phyloP scores from a whole-genome alignment of 2,329 filamentous ascomycete species.

The Xylariaceae sp. region DNA sequence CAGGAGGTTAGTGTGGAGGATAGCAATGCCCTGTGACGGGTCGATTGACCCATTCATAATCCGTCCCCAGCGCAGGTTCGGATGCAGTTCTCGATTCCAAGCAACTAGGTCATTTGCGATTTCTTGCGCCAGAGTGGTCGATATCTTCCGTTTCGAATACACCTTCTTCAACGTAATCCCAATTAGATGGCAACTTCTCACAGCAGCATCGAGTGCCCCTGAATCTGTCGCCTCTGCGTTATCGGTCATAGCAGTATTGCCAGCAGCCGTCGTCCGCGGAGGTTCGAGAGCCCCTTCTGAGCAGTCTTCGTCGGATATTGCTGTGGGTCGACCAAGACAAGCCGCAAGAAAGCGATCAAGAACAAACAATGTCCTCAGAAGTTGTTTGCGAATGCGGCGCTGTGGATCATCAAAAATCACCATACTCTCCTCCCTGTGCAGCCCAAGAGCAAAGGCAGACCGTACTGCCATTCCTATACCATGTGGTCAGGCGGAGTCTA shows the following conservation, averaged over 20 bases:
- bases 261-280: slow-evolving; percentile 9
- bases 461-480: slow-evolving; percentile 62
- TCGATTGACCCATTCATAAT: slow-evolving; percentile 44
- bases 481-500: slow-evolving; percentile 13
- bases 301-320: slow-evolving; percentile 65
- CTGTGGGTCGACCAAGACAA: slow-evolving; percentile 63
- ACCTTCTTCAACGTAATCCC: slow-evolving; percentile 61
- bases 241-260: slow-evolving; percentile 11
- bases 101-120: slow-evolving; percentile 56
- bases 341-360: slow-evolving; percentile 66
- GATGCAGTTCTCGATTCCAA: slow-evolving; percentile 54
- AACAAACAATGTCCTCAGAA: slow-evolving; percentile 68
- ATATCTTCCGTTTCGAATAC: slow-evolving; percentile 63
- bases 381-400: slow-evolving; percentile 53
- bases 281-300: slow-evolving; percentile 49
- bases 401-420: slow-evolving; percentile 53
- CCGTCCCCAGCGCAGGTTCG: slow-evolving; percentile 53
- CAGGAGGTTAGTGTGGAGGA: slow-evolving; percentile 64
- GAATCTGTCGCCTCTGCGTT: slow-evolving; percentile 34
- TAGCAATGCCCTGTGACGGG: slow-evolving; percentile 57
- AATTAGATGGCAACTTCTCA: slow-evolving; percentile 60
- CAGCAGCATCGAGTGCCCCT: slow-evolving; percentile 53
- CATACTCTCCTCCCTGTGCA: slow-evolving; percentile 64
- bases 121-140: slow-evolving; percentile 58
- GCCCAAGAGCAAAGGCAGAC: slow-evolving; percentile 62